Evolutionary conservation across 495 filamentous ascomycete genomes (phyloP).

Genomic region (Xanthoparmelia taractica): DNA sequence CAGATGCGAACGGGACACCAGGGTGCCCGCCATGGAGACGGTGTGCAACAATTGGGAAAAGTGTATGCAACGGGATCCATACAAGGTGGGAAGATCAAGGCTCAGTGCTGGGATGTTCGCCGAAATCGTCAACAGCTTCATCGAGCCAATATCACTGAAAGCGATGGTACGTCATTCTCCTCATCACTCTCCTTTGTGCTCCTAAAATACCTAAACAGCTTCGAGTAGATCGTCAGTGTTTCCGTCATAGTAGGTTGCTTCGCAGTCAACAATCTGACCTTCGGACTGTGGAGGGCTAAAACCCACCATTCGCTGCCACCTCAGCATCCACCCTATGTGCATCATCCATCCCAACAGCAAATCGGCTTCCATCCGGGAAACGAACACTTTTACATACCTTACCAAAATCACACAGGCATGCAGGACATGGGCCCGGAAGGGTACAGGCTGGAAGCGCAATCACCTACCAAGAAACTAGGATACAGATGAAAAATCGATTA

Average conservation of each 20-base stretch:
- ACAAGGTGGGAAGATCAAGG: constrained; percentile 55
- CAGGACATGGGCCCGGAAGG: constrained; percentile 1
- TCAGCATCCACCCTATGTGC: constrained; percentile 20
- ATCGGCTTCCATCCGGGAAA: constrained; percentile 6
- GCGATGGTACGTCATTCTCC: constrained; percentile 48
- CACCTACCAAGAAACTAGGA: constrained; percentile 21
- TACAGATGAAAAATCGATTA: constrained; percentile 14
- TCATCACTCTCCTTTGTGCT: not conserved
- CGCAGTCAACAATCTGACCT: constrained; percentile 50
- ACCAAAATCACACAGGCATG: constrained; percentile 16
- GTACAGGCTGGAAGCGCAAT: constrained; percentile 6
- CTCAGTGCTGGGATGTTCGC: constrained; percentile 72
- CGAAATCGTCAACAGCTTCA: constrained; percentile 66
- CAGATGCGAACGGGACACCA: constrained; percentile 51
- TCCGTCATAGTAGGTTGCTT: constrained; percentile 39
- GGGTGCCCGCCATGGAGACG: constrained; percentile 63
- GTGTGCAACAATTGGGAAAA: constrained; percentile 71
- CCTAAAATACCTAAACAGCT: constrained; percentile 22
- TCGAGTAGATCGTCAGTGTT: constrained; percentile 12
- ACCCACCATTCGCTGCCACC: constrained; percentile 22
- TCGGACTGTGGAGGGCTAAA: constrained; percentile 38
- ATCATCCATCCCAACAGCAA: constrained; percentile 13
- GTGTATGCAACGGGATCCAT: constrained; percentile 75
- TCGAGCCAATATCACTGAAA: constrained; percentile 66
- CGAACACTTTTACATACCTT: constrained; percentile 13